Percentiles rank a stretch among this genome's conserved stretches.
Evolutionary conservation across 495 filamentous ascomycete genomes (phyloP).

Genomic region (Articulospora tetracladia): DNA sequence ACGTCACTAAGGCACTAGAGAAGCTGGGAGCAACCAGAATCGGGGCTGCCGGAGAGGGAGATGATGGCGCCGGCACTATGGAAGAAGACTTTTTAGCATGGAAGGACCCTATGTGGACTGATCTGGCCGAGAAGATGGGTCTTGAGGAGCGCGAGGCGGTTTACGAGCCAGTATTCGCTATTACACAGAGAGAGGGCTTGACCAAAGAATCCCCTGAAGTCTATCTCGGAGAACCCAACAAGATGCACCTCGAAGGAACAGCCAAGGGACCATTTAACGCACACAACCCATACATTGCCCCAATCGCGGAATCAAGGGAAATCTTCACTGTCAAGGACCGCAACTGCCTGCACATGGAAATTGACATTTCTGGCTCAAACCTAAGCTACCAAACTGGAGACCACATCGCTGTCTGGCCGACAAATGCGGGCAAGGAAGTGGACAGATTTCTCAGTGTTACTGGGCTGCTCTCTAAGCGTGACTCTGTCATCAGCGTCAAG

Average conservation of each 20-base stretch:
- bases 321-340: slow-evolving; percentile 87
- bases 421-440: slow-evolving; percentile 89
- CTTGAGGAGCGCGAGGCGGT: slow-evolving; percentile 94
- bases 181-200: slow-evolving; percentile 72
- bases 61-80: slow-evolving; percentile 98
- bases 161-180: slow-evolving; percentile 89
- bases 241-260: slow-evolving; percentile 83
- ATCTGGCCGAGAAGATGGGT: slow-evolving; percentile 72
- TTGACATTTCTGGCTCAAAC: slow-evolving; percentile 83
- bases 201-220: slow-evolving; percentile 77
- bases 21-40: slow-evolving; percentile 82
- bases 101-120: slow-evolving; percentile 99
- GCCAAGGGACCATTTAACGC: slow-evolving; percentile 91
- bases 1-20: slow-evolving; percentile 72
- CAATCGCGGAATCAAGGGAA: slow-evolving; percentile 85
- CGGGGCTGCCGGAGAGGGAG: slow-evolving; percentile 87
- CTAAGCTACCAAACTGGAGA: slow-evolving; percentile 94
- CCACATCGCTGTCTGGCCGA: slow-evolving; percentile 96
- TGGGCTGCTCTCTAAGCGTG: slow-evolving; percentile 68
- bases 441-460: slow-evolving; percentile 83
- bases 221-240: slow-evolving; percentile 95
- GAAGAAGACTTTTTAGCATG: slow-evolving; percentile 98
- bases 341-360: slow-evolving; percentile 97
- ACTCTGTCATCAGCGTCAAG: slow-evolving; percentile 86
- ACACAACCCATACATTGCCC: slow-evolving; percentile 95